phyloP scores from a whole-genome alignment of 257 asterid genomes.

The Solanum paucissectum region DNA sequence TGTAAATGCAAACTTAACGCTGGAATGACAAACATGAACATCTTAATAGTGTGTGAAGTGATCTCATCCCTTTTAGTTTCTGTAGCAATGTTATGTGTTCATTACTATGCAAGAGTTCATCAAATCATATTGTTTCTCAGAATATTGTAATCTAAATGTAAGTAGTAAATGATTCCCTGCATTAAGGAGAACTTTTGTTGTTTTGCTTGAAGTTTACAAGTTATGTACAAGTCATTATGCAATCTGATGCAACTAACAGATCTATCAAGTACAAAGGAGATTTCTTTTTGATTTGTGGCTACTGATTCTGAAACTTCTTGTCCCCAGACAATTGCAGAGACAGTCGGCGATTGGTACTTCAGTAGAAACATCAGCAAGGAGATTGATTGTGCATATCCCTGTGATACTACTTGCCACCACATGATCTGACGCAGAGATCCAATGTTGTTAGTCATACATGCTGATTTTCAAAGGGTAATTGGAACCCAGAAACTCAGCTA shows the following conservation, averaged over 20 bases:
- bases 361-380: conserved; percentile 50
- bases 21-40: background rate
- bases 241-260: background rate
- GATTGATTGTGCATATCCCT: conserved; percentile 90
- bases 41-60: background rate
- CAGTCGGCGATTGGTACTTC: conserved; percentile 99
- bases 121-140: background rate
- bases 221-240: background rate
- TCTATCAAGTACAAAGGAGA: background rate
- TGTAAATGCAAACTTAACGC: background rate
- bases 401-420: conserved; percentile 65
- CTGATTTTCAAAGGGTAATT: background rate
- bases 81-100: background rate
- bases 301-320: background rate
- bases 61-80: background rate
- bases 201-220: background rate
- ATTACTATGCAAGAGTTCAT: background rate
- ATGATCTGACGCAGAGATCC: conserved; percentile 12
- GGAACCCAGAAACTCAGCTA: conserved; percentile 5
- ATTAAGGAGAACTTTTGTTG: background rate
- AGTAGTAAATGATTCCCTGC: background rate
- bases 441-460: background rate
- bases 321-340: conserved; percentile 64
- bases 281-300: background rate
- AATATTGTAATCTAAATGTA: background rate